A percentile compares a stretch with the other conserved stretches of the same genome.
Evolutionary conservation across 495 filamentous ascomycete species (phyloP).

Genomic region (Astrothelium subdiscretum): DNA sequence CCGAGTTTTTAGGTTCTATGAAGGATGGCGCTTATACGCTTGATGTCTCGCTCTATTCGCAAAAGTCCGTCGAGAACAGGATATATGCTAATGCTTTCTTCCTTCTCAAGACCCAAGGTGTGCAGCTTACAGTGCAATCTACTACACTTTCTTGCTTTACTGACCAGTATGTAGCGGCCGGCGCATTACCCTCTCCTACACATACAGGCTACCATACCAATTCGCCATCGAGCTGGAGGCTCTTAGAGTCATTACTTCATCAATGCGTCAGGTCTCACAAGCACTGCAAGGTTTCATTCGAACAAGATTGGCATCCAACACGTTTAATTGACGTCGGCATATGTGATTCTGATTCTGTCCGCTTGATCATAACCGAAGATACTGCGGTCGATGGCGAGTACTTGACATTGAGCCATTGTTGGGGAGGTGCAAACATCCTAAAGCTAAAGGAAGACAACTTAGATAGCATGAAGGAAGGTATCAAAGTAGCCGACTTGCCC

Average conservation of each 20-base stretch:
- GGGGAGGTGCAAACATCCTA: constrained; percentile 5
- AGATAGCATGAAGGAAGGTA: neutral
- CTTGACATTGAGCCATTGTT: constrained; percentile 12
- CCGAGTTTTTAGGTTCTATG: neutral
- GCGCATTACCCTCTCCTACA: neutral
- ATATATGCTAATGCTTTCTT: neutral
- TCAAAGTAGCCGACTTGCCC: constrained; percentile 1
- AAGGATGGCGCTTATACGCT: neutral
- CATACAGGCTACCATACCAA: neutral
- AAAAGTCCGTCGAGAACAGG: neutral
- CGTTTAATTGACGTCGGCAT: neutral
- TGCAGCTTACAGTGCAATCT: neutral
- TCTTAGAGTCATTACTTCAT: neutral
- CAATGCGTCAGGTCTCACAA: neutral
- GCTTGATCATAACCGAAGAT: neutral
- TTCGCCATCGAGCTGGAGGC: neutral
- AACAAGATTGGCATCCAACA: neutral
- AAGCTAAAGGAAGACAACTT: constrained; percentile 5
- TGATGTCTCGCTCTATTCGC: neutral
- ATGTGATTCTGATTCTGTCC: neutral
- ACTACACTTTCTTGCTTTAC: neutral
- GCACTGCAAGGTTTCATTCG: neutral
- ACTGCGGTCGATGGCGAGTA: constrained; percentile 1
- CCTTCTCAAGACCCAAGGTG: neutral
- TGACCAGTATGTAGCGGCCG: neutral